Evolutionary conservation across 139 green algal species (phyloP).

Genomic region (Ulvella scutata): DNA sequence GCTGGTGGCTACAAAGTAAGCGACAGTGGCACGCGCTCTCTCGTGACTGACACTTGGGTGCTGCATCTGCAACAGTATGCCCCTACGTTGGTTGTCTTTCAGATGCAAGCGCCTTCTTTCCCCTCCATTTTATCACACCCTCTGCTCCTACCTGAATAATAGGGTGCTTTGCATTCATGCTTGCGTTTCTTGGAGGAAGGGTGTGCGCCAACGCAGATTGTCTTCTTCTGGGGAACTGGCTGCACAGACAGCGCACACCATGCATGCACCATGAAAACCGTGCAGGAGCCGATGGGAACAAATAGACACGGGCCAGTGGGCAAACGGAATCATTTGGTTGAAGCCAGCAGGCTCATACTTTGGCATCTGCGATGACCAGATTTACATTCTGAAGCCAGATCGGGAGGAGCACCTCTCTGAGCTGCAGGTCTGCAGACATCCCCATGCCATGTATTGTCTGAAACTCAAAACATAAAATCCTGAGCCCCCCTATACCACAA

Average conservation of each 20-base stretch:
- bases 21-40: neutral
- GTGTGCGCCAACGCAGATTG: no score
- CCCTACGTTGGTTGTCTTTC: no score
- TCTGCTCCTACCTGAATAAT: no score
- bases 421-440: slow-evolving; percentile 28
- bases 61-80: slow-evolving; percentile 36
- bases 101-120: no score
- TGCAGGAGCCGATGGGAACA: slow-evolving; percentile 36
- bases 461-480: no score
- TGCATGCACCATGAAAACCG: neutral
- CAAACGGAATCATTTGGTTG: slow-evolving; percentile 23
- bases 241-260: no score
- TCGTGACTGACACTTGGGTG: slow-evolving; percentile 19
- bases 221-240: no score
- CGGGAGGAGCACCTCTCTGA: slow-evolving; percentile 46
- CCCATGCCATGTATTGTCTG: neutral
- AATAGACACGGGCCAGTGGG: slow-evolving; percentile 43
- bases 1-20: slow-evolving; percentile 11
- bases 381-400: slow-evolving; percentile 49
- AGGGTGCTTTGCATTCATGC: no score
- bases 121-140: no score
- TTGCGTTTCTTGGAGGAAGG: no score
- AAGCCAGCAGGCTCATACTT: slow-evolving; percentile 29
- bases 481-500: no score
- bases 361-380: slow-evolving; percentile 37